phyloP scores from a whole-genome alignment of 768 basidiomycete genomes.

The Cystobasidium onofrii region DNA sequence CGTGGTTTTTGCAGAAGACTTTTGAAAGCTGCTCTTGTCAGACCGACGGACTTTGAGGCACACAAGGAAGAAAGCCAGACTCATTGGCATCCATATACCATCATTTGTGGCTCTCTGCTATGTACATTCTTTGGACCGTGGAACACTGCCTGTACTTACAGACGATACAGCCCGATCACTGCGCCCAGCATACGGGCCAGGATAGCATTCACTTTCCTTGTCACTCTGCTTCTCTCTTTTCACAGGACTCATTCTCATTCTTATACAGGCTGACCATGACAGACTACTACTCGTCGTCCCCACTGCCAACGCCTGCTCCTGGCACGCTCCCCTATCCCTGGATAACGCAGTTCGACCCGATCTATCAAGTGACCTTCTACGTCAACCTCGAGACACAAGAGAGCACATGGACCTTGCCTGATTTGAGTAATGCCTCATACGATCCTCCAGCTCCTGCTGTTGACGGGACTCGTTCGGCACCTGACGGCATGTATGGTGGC shows the following conservation, averaged over 20 bases:
- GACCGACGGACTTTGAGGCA: too few relatives aligned
- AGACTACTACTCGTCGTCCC: not conserved
- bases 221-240: not conserved
- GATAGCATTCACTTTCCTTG: not conserved
- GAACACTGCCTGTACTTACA: too few relatives aligned
- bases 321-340: constrained; percentile 34
- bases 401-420: constrained; percentile 5
- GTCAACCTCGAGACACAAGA: constrained; percentile 28
- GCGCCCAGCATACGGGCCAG: not conserved
- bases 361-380: constrained; percentile 33
- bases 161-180: too few relatives aligned
- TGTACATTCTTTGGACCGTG: too few relatives aligned
- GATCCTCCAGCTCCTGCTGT: not conserved
- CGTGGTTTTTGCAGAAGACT: not conserved
- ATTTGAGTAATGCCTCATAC: not conserved
- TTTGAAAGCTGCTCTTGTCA: not conserved
- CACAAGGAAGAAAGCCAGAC: too few relatives aligned
- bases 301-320: not conserved
- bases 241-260: not conserved
- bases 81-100: too few relatives aligned
- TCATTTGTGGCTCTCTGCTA: too few relatives aligned
- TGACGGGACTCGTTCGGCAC: not conserved
- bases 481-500: not conserved
- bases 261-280: not conserved
- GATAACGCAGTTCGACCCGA: constrained; percentile 29